Conservation (phyloP, 768 basidiomycete species). For the Ramaria rubella region DNA sequence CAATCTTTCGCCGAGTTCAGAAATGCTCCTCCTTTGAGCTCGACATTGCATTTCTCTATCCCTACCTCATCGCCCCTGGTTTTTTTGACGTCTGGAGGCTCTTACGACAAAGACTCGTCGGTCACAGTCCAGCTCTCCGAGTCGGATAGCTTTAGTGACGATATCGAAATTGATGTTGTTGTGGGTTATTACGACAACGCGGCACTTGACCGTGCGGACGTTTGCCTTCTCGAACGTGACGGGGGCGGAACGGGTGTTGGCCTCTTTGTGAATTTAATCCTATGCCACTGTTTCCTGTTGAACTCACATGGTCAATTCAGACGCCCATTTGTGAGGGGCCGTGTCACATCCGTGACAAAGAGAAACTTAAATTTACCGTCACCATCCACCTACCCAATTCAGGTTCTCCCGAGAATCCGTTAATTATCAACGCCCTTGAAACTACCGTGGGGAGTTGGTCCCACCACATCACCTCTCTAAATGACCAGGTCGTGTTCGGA, state of each 20-base stretch:
- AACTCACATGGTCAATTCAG: background rate
- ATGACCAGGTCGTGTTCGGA: conserved; percentile 30
- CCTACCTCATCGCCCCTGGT: conserved; percentile 9
- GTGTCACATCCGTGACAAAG: too few relatives aligned
- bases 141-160: conserved; percentile 23
- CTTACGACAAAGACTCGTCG: conserved; percentile 24
- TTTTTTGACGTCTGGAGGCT: conserved; percentile 30
- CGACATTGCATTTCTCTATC: too few relatives aligned
- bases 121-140: conserved; percentile 23
- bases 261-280: conserved; percentile 27
- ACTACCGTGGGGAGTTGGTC: conserved; percentile 36
- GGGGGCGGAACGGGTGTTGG: conserved; percentile 25
- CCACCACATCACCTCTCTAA: conserved; percentile 32
- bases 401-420: conserved; percentile 13
- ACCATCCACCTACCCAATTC: conserved; percentile 32
- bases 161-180: conserved; percentile 25
- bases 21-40: too few relatives aligned
- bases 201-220: conserved; percentile 20
- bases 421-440: conserved; percentile 36
- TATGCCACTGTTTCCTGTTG: background rate
- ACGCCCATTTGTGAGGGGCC: background rate
- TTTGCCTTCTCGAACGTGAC: conserved; percentile 25
- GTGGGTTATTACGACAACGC: conserved; percentile 22
- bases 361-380: conserved; percentile 30
- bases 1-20: too few relatives aligned